Conservation (phyloP, 352 stramenopile genomes). For the Phytopythium oedochilum region DNA sequence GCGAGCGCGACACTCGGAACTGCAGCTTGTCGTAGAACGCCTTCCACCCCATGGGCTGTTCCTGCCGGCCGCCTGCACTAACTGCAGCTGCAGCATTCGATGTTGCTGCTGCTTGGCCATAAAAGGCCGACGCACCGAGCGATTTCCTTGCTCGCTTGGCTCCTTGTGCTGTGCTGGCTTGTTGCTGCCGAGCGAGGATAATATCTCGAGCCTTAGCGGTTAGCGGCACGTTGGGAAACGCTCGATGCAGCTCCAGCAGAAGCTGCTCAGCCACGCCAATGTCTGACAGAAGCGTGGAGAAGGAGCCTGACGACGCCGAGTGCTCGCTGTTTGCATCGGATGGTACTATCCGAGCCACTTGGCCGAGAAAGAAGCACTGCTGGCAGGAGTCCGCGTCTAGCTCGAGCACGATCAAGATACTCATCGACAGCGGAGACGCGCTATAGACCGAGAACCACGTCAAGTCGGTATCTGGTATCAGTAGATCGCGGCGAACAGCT, state of each 20-base stretch:
- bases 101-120: conserved; percentile 1
- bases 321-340: too few relatives aligned
- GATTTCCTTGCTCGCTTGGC: conserved; percentile 24
- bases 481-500: conserved; percentile 9
- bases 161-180: background rate
- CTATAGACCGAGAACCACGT: conserved; percentile 48
- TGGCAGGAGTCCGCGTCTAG: conserved; percentile 20
- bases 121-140: conserved; percentile 28
- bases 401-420: conserved; percentile 46
- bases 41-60: conserved; percentile 17
- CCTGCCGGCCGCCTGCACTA: background rate
- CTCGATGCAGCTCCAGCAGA: conserved; percentile 31
- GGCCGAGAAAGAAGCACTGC: conserved; percentile 54
- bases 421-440: conserved; percentile 48
- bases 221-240: conserved; percentile 45
- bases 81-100: background rate
- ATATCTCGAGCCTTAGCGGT: conserved; percentile 19
- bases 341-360: conserved; percentile 10
- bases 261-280: conserved; percentile 21
- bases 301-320: background rate
- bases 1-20: conserved; percentile 68
- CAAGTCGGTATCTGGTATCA: conserved; percentile 23
- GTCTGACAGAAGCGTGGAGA: too few relatives aligned
- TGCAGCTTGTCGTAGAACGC: conserved; percentile 72
- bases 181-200: background rate